These are phyloP conservation scores for Wickerhamiella kurtzmanii DNA, from an alignment of 805 yeast genomes.

Conservation along the genomic window DNA sequence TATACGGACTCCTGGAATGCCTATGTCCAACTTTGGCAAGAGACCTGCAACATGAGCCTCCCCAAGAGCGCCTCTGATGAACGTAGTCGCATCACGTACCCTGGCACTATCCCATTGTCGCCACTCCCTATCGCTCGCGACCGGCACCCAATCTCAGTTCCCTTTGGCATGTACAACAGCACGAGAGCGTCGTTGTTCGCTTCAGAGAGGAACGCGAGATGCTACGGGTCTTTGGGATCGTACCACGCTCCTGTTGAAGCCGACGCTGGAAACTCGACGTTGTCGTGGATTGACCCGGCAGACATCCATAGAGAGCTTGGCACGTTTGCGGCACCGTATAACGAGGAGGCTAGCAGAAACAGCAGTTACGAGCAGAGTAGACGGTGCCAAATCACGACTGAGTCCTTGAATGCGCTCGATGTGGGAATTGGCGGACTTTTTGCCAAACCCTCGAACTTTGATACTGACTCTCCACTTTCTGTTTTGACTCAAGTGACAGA, in stretches of 20 bases:
- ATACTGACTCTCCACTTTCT: background rate
- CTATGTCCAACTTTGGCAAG: constrained; percentile 2
- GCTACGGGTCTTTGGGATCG: no score
- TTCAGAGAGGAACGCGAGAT: no score
- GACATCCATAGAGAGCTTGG: no score
- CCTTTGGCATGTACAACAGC: no score
- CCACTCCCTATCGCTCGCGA: background rate
- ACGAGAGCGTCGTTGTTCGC: no score
- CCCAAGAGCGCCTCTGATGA: background rate
- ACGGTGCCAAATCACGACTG: background rate
- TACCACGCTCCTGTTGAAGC: no score
- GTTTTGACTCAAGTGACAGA: background rate
- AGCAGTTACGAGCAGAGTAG: no score
- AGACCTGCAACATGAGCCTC: background rate
- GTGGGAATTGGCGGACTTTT: background rate
- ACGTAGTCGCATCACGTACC: background rate
- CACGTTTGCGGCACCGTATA: no score
- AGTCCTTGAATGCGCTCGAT: background rate
- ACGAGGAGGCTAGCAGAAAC: no score
- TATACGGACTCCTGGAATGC: constrained; percentile 2
- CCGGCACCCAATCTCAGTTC: no score
- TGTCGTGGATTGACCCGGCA: no score
- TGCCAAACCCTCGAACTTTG: background rate
- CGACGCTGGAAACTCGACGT: no score
- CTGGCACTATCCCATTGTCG: background rate